Base-by-base conservation (phyloP, 163 green algal species). In the Scenedesmus sp. region DNA sequence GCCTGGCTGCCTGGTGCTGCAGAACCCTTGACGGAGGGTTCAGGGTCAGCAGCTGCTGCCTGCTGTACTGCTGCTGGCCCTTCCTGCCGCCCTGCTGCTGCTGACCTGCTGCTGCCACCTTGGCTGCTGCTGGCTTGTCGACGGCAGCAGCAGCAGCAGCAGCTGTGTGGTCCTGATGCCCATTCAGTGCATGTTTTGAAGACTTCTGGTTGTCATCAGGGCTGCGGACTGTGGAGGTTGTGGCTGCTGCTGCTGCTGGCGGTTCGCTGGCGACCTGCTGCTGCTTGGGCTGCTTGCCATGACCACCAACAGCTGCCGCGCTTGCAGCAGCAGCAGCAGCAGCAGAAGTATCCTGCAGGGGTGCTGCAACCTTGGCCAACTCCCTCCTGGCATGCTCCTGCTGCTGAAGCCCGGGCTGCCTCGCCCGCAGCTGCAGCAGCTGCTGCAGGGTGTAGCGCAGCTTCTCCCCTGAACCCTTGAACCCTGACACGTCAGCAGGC, bases 281-380 rank as follows among this genome's bases (percentile, higher is more conserved):
- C 24, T 76, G 65, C 65, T 76, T 76, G 6, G 30, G 30, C 30
- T 76, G 65, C 30, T 76, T 76, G 6, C 65, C 30, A 40, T 40
- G 30, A 3, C 24, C 40, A 7, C 65, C 30, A 40, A 7, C 65
- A 76, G 30, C 65, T 22, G 30, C 30, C 12, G 30, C 65, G 40
- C 56, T 70, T 70, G 65, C 30, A 76, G 65, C 65, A 76, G 30
- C 30, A 40, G 65, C 65, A 35, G 18, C 24, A 40, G 65, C 65
- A n/a, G n/a, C n/a, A n/a, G n/a, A n/a, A n/a, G n/a, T n/a, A 76
- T 76, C 65, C 65, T 76, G 65, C 65, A 76, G 65, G 65, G 65
- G 65, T 40, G 65, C 65, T 15, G 65, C 65, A 76, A 22, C 65
- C 65, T 40, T 76, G 9, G 65, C 65, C 30, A 76, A 40, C 65